Evolutionary conservation across 495 filamentous ascomycete species (phyloP), one percentile per base, ranked within the genome.

Genomic region (Hypoxylon rickii): DNA sequence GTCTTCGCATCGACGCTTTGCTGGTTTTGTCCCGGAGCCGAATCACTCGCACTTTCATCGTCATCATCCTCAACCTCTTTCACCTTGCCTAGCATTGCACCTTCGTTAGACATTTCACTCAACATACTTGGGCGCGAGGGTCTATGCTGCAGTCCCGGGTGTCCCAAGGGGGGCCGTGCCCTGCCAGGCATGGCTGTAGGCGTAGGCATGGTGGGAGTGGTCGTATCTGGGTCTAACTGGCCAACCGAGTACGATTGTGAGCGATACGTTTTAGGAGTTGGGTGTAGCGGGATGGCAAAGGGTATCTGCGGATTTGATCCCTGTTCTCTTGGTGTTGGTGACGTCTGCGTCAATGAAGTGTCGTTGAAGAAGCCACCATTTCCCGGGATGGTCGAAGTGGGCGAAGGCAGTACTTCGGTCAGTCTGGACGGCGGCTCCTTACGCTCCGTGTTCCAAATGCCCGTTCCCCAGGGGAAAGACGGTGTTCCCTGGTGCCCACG

Each of bases 241-340:
- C 94, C 94, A 20, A 96, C 92, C 1, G 93, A 97, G 69, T 97
- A 97, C 3, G 94, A 98, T 73, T 96, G 90, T 11, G 94, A 98
- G 22, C 94, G 88, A 64, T 95, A 95, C 1, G 89, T 93, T 65
- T 96, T 94, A 7, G 88, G 89, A 0, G 91, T 94, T 3, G 92
- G 92, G 55, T 96, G 89, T 11, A 97, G 76, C 2, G 92, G 92
- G 52, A 96, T 96, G 4, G 89, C 82, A 54, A 97, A 95, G 11
- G 92, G 92, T 51, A 96, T 89, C 50, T 90, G 87, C 6, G 83
- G 77, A 34, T 76, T 78, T 10, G 75, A 57, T 10, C 66, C 58
- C 31, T 65, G 64, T 6, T 83, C 79, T 55, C 76, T 64, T 6
- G 73, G 70, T 15, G 65, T 68, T 8, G 75, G 71, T 13, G 76